Evolutionary conservation across 169 alveolate species (phyloP).

Genomic region (Toxoplasma gondii): DNA sequence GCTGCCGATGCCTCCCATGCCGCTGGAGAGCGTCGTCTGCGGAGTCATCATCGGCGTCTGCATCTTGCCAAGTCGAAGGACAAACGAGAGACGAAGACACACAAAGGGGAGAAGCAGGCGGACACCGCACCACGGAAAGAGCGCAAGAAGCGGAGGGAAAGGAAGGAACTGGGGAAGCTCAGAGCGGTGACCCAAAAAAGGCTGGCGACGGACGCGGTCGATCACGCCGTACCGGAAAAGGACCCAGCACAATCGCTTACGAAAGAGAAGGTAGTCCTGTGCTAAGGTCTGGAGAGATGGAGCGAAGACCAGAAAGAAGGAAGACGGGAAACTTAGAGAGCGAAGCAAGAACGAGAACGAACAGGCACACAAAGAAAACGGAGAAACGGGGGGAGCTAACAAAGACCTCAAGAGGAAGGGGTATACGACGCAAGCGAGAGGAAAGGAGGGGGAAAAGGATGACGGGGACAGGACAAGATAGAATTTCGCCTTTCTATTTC

Average conservation of each 20-base stretch:
- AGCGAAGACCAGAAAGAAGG: not conserved
- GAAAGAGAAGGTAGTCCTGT: not conserved
- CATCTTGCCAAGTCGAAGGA: conserved; percentile 25
- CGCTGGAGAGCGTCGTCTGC: conserved; percentile 32
- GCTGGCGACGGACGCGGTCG: too few species aligned
- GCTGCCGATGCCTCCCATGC: conserved; percentile 51
- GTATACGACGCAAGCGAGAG: too few species aligned
- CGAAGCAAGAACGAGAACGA: too few species aligned
- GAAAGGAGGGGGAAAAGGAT: too few species aligned
- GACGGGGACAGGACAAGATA: too few species aligned
- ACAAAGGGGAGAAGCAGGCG: not conserved
- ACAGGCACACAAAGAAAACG: too few species aligned
- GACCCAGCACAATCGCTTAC: too few species aligned
- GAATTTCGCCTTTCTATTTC: too few species aligned
- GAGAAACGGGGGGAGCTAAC: too few species aligned
- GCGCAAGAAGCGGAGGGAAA: too few species aligned
- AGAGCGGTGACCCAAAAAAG: not conserved
- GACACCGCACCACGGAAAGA: not conserved
- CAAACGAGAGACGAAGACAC: not conserved
- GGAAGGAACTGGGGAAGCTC: too few species aligned
- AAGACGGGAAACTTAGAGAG: too few species aligned
- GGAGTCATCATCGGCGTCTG: conserved; percentile 42
- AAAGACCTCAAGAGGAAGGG: not conserved
- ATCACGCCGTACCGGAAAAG: not conserved
- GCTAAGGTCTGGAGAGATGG: not conserved